Conservation (phyloP, 2,329 filamentous ascomycete species). For the Xylaria sp. region DNA sequence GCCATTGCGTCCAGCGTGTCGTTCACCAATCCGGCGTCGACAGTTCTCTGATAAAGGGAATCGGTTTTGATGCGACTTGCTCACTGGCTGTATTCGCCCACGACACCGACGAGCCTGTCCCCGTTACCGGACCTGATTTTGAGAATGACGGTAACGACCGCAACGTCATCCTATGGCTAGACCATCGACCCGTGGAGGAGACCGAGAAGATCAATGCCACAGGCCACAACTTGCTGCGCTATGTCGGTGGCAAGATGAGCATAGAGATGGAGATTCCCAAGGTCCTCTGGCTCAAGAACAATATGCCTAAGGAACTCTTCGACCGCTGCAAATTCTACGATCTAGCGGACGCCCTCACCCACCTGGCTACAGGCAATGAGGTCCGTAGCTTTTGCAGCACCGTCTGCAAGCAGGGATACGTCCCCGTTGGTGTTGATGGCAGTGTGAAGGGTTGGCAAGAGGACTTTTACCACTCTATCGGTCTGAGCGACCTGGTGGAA, state of each 20-base stretch:
- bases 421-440: constrained; percentile 96
- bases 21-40: constrained; percentile 85
- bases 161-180: constrained; percentile 97
- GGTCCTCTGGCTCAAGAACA: constrained; percentile 96
- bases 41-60: constrained; percentile 80
- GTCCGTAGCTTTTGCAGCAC: constrained; percentile 94
- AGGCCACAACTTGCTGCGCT: constrained; percentile 89
- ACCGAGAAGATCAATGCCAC: constrained; percentile 94
- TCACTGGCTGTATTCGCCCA: constrained; percentile 90
- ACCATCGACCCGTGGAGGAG: constrained; percentile 91
- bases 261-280: constrained; percentile 99
- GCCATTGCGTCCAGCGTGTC: constrained; percentile 84
- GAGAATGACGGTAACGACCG: constrained; percentile 83
- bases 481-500: constrained; percentile 83
- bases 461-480: constrained; percentile 89
- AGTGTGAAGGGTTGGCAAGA: constrained; percentile 99
- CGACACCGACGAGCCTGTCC: constrained; percentile 89
- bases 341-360: constrained; percentile 89
- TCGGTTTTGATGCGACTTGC: constrained; percentile 99
- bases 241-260: constrained; percentile 98
- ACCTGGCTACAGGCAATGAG: constrained; percentile 92
- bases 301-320: constrained; percentile 94
- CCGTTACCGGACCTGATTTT: constrained; percentile 91
- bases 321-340: constrained; percentile 97
- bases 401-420: constrained; percentile 96